Evolutionary conservation across 2,329 filamentous ascomycete species (phyloP), one percentile per base, ranked within the genome.

Genomic region (Camptophora hylomeconis): DNA sequence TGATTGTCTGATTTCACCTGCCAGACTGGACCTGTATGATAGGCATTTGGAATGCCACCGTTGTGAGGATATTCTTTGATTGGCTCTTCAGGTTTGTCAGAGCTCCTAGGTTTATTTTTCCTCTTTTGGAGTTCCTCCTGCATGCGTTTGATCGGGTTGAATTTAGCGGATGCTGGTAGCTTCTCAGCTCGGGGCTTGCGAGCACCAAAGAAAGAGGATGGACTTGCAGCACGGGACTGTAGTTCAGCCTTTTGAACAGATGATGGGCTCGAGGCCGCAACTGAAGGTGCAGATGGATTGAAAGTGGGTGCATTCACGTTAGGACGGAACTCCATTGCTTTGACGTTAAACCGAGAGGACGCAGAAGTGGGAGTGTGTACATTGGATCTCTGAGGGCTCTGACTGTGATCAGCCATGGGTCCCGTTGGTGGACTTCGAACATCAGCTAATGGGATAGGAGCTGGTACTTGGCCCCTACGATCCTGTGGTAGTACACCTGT

Each of bases 1-100:
- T 70, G 63, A 40, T 82, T 78, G 12, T 75, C 73, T 26, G 72
- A 60, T 14, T 74, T 57, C 35, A 75, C 72, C 36, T 79, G 75
- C 87, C 89, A 98, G 1, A 78, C 86, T 1, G 84, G 84, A 7
- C 67, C 63, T 2, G 89, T 95, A 44, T 83, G 77, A 53, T 78
- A 94, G 3, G 87, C 75, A 16, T 79, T 78, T 20, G 79, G 78
- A 30, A 94, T 70, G n/a, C 83, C 84, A 25, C 75, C 77, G 46
- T 89, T 92, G 33, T 74, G 69, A 19, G 73, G 65, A 63, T 76
- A 84, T 38, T 79, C 73, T 42, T 68, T 66, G 3, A 57, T 53
- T 31, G 61, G 58, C 26, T 65, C 60, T 23, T 56, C 56, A 5
- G 29, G 9, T 3, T 30, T 30, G 17, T 31, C 21, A 4, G 15